Base-by-base conservation (phyloP, 441 rosid species). In the Adansonia gregorii region DNA sequence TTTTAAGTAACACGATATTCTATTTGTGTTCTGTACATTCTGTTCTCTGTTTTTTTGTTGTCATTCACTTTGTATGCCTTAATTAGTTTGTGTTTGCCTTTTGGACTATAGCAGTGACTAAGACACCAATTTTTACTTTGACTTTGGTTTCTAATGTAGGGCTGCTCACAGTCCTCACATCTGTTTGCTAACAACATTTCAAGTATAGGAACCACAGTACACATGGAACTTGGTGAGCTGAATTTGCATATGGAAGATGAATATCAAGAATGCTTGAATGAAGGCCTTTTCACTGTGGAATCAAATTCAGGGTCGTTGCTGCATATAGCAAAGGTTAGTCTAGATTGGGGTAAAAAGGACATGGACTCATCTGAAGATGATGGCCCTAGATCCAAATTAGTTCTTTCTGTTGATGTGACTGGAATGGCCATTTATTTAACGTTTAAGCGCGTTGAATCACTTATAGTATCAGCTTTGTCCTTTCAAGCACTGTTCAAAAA, bases 171-270 rank as follows among this genome's bases (percentile, higher is more conserved):
- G 86, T 97, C 99, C 56, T 93, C 94, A 51, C 98, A 97, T 83
- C 80, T 93, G 74, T 93, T 93, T 85, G 97, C 97, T 78, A 97
- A 97, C 87, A 91, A 97, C 85, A 82, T 93, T 79, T 93, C 99
- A 72, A 88, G 80, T 82, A 78, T 75, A 83, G 98, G 97, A 80
- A 87, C 92, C 79, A 78, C 91, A 39, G 86, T 92, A 59, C 97
- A 97, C 87, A 86, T 90, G 93, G 99, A 97, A 80, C 96, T 97
- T 84, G 98, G 99, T 82, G 99, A 95, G 78, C 76, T 97, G 64
- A 97, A 95, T 89, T 86, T 97, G 83, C 93, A 93, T 86, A 84
- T 89, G 94, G 96, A 91, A 80, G 98, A 93, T 80, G 99, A 94
- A 84, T 93, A 93, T 84, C 92, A 94, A 83, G 97, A 97, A 86